Percentiles rank a stretch among this genome's conserved stretches.
Evolutionary conservation across 2,329 filamentous ascomycete species (phyloP).

Genomic region (Aspergillus thermomutatus): DNA sequence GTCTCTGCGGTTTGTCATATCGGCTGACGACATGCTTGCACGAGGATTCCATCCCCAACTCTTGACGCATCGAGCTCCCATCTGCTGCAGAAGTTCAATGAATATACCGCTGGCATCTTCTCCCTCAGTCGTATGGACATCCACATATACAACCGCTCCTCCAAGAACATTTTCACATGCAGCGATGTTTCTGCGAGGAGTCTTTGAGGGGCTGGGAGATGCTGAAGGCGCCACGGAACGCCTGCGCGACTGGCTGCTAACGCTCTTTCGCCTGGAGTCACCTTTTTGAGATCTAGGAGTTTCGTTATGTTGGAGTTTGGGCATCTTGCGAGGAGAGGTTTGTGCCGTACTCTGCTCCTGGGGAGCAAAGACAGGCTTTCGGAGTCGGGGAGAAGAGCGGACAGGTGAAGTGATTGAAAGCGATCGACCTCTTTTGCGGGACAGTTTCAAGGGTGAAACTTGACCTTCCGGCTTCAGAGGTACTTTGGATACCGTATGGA

Average conservation of each 20-base stretch:
- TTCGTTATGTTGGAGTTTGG: constrained; percentile 16
- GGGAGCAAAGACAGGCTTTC: constrained; percentile 20
- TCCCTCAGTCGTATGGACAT: constrained; percentile 79
- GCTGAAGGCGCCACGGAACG: constrained; percentile 13
- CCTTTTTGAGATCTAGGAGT: constrained; percentile 19
- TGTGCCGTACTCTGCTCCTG: constrained; percentile 19
- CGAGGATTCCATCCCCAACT: constrained; percentile 71
- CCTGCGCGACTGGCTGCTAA: background rate
- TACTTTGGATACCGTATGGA: constrained; percentile 74
- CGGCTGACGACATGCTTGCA: constrained; percentile 36
- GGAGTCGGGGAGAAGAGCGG: constrained; percentile 29
- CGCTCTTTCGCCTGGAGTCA: constrained; percentile 12
- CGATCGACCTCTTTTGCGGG: constrained; percentile 51
- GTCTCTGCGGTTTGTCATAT: constrained; percentile 30
- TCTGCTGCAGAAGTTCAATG: constrained; percentile 70
- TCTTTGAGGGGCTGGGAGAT: constrained; percentile 26
- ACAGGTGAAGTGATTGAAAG: constrained; percentile 45
- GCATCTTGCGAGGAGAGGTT: constrained; percentile 27
- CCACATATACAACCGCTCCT: constrained; percentile 75
- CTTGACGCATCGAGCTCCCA: constrained; percentile 77
- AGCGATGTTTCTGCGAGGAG: constrained; percentile 22
- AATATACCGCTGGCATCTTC: constrained; percentile 79
- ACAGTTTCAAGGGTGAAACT: constrained; percentile 44
- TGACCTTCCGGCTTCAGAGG: constrained; percentile 65
- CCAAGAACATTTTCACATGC: constrained; percentile 49